A percentile compares a stretch with the other conserved stretches of the same genome.
These are phyloP conservation scores for Corymbia citriodora DNA, from an alignment of 441 rosid genomes.

Conservation along the genomic window DNA sequence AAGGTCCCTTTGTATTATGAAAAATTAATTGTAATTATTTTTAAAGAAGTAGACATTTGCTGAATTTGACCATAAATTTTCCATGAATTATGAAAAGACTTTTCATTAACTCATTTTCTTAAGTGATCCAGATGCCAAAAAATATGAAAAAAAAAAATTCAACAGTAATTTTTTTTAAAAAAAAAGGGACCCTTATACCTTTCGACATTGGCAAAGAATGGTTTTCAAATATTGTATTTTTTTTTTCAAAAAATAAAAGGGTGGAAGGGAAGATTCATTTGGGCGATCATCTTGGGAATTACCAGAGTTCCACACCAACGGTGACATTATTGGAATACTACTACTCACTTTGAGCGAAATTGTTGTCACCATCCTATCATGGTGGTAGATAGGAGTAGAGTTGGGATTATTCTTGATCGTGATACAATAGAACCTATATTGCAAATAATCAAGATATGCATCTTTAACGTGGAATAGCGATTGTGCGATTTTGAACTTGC, in stretches of 20 bases:
- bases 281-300: neutral
- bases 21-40: neutral
- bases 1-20: accelerated
- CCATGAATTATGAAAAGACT: neutral
- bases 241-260: neutral
- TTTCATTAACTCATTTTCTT: neutral
- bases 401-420: neutral
- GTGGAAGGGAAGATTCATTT: neutral
- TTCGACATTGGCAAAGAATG: neutral
- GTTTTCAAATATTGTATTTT: neutral
- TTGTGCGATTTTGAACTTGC: neutral
- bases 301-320: neutral
- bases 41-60: neutral
- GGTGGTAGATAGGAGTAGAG: neutral
- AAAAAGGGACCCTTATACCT: neutral
- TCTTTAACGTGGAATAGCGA: neutral
- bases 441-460: neutral
- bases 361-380: neutral
- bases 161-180: neutral
- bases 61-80: neutral
- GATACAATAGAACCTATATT: neutral
- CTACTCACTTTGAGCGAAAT: neutral
- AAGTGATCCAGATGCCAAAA: neutral
- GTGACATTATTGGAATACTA: neutral
- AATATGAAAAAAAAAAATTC: neutral